Evolutionary conservation across 2,329 filamentous ascomycete genomes (phyloP).

Genomic region (Exophiala alcalophila): DNA sequence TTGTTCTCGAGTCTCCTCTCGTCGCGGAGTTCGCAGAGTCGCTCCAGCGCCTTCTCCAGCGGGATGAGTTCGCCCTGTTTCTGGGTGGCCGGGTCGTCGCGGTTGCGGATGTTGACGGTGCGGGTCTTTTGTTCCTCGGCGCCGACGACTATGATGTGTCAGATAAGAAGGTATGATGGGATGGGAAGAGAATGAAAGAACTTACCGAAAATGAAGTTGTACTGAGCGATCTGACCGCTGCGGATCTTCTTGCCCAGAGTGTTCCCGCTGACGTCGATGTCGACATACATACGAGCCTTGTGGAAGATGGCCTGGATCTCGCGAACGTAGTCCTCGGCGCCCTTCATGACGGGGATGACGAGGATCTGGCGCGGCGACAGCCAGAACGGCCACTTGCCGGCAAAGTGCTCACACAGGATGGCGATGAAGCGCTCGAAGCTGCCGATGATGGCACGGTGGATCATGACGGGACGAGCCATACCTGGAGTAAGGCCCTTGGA

Average conservation of each 20-base stretch:
- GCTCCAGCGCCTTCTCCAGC: conserved; percentile 56
- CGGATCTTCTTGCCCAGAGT: conserved; percentile 53
- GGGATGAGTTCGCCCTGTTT: conserved; percentile 61
- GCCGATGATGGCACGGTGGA: conserved; percentile 52
- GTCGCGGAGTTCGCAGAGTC: conserved; percentile 49
- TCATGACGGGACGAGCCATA: conserved; percentile 51
- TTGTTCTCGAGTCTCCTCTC: conserved; percentile 44
- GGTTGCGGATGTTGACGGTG: conserved; percentile 62
- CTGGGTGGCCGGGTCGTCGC: conserved; percentile 61
- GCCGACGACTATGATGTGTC: conserved; percentile 53
- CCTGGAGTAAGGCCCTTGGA: conserved; percentile 38
- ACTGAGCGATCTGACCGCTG: conserved; percentile 48
- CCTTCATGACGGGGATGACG: conserved; percentile 51
- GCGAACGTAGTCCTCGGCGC: conserved; percentile 48
- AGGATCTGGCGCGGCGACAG: conserved; percentile 51
- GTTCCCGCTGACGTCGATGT: conserved; percentile 49
- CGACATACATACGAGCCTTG: conserved; percentile 47
- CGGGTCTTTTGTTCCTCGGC: conserved; percentile 59
- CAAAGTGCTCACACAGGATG: conserved; percentile 51
- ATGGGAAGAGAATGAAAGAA: conserved; percentile 11
- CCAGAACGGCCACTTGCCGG: conserved; percentile 54
- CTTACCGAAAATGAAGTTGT: conserved; percentile 53
- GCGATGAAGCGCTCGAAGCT: conserved; percentile 53
- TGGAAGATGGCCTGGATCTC: conserved; percentile 47
- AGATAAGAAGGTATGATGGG: background rate